A percentile compares a stretch with the other conserved stretches of the same genome.
Evolutionary conservation across 495 filamentous ascomycete species (phyloP).

Genomic region (Xylaria cubensis): DNA sequence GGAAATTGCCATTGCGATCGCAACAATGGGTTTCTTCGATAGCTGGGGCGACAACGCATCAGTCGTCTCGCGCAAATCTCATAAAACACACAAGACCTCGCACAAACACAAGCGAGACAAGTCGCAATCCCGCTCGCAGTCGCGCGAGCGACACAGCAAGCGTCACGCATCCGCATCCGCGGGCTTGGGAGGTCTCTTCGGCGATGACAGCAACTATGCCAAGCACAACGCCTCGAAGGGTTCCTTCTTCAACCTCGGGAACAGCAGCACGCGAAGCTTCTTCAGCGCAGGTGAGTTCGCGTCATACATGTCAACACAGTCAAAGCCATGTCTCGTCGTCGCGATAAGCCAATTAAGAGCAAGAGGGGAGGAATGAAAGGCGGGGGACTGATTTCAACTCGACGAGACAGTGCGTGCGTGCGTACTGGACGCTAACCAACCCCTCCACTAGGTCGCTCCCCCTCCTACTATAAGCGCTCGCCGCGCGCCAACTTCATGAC

Average conservation of each 20-base stretch:
- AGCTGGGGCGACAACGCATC: constrained; percentile 50
- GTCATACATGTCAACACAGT: constrained; percentile 47
- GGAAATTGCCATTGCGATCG: background rate
- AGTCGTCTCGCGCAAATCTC: constrained; percentile 48
- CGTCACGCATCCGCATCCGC: constrained; percentile 39
- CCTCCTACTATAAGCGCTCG: constrained; percentile 73
- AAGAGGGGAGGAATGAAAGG: background rate
- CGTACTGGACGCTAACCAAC: background rate
- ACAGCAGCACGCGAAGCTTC: constrained; percentile 51
- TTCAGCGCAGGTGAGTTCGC: constrained; percentile 46
- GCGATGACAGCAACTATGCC: constrained; percentile 39
- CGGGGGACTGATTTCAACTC: constrained; percentile 45
- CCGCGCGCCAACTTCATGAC: constrained; percentile 78
- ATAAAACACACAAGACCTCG: constrained; percentile 36
- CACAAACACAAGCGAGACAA: constrained; percentile 37
- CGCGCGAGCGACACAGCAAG: constrained; percentile 35
- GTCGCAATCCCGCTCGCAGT: constrained; percentile 38
- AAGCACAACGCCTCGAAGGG: constrained; percentile 53
- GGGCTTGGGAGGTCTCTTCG: constrained; percentile 43
- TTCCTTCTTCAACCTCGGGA: constrained; percentile 61
- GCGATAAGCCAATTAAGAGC: background rate
- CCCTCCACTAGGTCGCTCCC: constrained; percentile 52
- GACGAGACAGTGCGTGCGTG: constrained; percentile 37
- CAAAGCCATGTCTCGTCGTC: background rate
- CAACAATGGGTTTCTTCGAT: constrained; percentile 50